Evolutionary conservation across 169 alveolate species (phyloP).

Genomic region (Eimeria maxima): DNA sequence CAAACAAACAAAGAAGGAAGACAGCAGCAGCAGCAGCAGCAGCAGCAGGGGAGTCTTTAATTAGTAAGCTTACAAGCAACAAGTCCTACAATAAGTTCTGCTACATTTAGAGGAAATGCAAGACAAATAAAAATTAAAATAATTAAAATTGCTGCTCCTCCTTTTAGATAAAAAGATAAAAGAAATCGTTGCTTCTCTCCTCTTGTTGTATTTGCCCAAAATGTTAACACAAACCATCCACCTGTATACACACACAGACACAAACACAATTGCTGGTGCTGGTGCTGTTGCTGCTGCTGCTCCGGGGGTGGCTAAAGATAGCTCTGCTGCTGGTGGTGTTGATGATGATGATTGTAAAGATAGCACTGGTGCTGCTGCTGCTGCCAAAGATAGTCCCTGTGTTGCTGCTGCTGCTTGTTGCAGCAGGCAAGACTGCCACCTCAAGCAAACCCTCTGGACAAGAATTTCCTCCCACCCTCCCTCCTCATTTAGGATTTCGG

Average conservation of each 20-base stretch:
- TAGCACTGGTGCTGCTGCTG: background rate
- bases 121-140: background rate
- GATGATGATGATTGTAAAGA: background rate
- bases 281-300: background rate
- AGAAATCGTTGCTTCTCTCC: conserved; percentile 52
- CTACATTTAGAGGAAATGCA: background rate
- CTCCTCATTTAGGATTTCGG: background rate
- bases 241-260: conserved; percentile 23
- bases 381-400: background rate
- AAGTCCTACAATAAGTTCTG: conserved; percentile 52
- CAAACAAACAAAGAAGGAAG: background rate
- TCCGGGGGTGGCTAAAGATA: background rate
- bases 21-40: background rate
- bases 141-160: background rate
- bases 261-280: background rate
- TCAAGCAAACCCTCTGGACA: background rate
- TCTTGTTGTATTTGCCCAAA: conserved; percentile 35
- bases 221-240: conserved; percentile 61
- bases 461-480: background rate
- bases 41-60: background rate
- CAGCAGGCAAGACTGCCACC: background rate
- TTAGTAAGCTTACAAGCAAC: conserved; percentile 28
- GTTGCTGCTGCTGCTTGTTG: conserved; percentile 1
- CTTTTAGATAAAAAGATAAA: background rate
- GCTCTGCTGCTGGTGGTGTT: background rate